Evolutionary conservation across 208 protist species (phyloP).

Genomic region (Leishmania turanica): DNA sequence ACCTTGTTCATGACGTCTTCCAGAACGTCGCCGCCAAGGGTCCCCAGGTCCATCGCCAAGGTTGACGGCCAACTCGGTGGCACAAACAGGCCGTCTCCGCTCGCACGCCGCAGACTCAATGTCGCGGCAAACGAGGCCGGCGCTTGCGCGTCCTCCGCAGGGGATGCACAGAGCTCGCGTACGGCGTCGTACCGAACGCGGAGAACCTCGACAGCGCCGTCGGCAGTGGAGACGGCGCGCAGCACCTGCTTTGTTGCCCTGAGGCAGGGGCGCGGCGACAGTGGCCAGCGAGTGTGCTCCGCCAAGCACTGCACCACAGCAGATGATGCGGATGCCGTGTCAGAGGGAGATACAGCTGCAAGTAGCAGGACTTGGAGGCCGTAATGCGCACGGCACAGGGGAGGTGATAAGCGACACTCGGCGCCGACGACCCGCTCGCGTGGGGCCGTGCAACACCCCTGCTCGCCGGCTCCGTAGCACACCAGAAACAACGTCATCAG

Average conservation of each 20-base stretch:
- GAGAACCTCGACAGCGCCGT: not conserved
- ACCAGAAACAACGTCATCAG: slow-evolving; percentile 21
- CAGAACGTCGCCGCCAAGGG: not conserved
- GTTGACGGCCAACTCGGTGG: not conserved
- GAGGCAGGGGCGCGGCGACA: slow-evolving; percentile 4
- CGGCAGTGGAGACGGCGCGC: not conserved
- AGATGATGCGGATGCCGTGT: not conserved
- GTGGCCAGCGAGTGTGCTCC: slow-evolving; percentile 24
- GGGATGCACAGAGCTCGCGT: not conserved
- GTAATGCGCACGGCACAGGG: slow-evolving; percentile 6
- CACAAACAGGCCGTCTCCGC: not conserved
- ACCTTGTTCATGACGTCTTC: slow-evolving; percentile 11
- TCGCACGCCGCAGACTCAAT: not conserved
- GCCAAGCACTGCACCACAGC: slow-evolving; percentile 4
- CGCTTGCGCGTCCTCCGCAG: not conserved
- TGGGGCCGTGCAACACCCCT: not conserved
- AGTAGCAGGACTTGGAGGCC: slow-evolving; percentile 26
- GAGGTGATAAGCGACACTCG: not conserved
- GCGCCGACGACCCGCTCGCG: not conserved
- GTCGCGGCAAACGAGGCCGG: not conserved
- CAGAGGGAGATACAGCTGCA: not conserved
- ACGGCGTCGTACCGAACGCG: slow-evolving; percentile 7
- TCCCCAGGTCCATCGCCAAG: not conserved
- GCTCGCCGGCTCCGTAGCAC: not conserved
- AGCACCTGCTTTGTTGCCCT: slow-evolving; percentile 6